A percentile compares a stretch with the other conserved stretches of the same genome.
phyloP scores from a whole-genome alignment of 148 eudicot genomes.

The Heliosperma pusillum region DNA sequence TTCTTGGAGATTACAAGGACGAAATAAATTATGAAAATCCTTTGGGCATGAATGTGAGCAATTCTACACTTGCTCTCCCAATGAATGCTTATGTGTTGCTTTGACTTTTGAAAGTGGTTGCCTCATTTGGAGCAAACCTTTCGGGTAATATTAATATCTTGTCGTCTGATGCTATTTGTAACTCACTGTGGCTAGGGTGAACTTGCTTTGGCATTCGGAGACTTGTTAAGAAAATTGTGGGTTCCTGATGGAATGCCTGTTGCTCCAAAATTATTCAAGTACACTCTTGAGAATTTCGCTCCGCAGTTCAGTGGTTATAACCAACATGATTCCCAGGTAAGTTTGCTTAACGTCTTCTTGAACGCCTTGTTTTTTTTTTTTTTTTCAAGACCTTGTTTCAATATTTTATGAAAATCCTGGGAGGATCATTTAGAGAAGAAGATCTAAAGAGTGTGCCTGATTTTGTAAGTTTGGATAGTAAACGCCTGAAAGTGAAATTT shows the following conservation, averaged over 20 bases:
- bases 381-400: neutral
- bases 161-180: constrained; percentile 1
- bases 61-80: neutral
- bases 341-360: constrained; percentile 5
- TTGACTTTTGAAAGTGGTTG: neutral
- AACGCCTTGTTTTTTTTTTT: neutral
- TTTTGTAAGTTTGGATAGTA: neutral
- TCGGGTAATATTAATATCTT: neutral
- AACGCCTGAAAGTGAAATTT: neutral
- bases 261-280: constrained; percentile 61
- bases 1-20: constrained; percentile 68
- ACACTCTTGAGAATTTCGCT: constrained; percentile 55
- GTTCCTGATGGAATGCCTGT: constrained; percentile 49
- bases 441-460: neutral
- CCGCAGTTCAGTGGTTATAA: constrained; percentile 81
- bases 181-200: constrained; percentile 48
- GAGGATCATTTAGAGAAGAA: neutral
- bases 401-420: neutral
- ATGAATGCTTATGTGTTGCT: neutral
- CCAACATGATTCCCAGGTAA: constrained; percentile 93
- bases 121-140: neutral
- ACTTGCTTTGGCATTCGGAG: constrained; percentile 84
- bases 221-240: constrained; percentile 75
- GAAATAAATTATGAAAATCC: constrained; percentile 76
- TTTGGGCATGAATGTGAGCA: constrained; percentile 70